phyloP scores from a whole-genome alignment of 176 grass and related monocot genomes.

The Musa schizocarpa region DNA sequence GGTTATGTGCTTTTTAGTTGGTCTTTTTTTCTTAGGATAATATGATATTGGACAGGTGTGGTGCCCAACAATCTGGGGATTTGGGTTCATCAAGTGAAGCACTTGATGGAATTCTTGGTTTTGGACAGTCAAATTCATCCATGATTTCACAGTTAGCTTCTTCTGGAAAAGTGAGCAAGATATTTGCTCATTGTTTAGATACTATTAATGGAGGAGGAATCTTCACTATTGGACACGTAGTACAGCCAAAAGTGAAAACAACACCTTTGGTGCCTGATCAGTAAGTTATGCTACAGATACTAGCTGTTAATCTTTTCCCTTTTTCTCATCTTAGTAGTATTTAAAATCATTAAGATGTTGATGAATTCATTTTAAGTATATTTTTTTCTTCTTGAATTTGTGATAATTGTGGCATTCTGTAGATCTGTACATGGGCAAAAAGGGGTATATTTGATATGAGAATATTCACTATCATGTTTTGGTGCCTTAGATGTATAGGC shows the following conservation, averaged over 20 bases:
- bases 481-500: too few relatives aligned
- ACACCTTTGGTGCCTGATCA: conserved; percentile 57
- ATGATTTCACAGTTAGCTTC: conserved; percentile 67
- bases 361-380: too few relatives aligned
- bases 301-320: neutral
- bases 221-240: conserved; percentile 84
- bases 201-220: conserved; percentile 78
- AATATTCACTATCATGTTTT: too few relatives aligned
- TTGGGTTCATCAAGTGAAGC: conserved; percentile 60
- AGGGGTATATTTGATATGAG: too few relatives aligned
- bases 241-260: conserved; percentile 77
- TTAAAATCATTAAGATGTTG: neutral
- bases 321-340: neutral
- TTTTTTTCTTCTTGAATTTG: too few relatives aligned
- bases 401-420: too few relatives aligned
- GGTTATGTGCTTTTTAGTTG: neutral
- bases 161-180: conserved; percentile 66
- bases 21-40: conserved; percentile 7
- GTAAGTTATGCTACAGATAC: conserved; percentile 38
- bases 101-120: conserved; percentile 90
- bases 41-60: conserved; percentile 41
- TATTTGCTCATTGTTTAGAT: conserved; percentile 86
- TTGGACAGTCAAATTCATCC: conserved; percentile 75
- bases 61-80: conserved; percentile 73
- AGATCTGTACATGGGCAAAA: too few relatives aligned